Conservation (phyloP, 2,329 filamentous ascomycete species). For the Sporothrix brunneoviolacea region DNA sequence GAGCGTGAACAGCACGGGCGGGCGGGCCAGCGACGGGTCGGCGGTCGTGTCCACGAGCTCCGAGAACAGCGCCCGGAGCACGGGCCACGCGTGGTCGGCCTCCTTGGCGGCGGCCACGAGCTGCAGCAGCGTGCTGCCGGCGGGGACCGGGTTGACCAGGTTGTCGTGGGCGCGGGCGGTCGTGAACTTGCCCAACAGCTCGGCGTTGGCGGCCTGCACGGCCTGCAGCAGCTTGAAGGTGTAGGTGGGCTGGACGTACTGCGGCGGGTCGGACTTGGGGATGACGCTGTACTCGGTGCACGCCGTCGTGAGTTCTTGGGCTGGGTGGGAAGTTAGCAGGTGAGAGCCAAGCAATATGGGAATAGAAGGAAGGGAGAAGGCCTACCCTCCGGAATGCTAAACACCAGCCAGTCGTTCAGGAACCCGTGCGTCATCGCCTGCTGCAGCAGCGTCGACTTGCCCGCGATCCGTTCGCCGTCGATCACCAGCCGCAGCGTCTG, state of each 20-base stretch:
- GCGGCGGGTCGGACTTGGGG: slow-evolving; percentile 46
- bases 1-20: slow-evolving; percentile 63
- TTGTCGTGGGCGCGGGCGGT: slow-evolving; percentile 36
- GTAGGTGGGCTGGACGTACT: slow-evolving; percentile 75
- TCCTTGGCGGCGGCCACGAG: slow-evolving; percentile 68
- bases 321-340: slow-evolving; percentile 34
- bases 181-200: slow-evolving; percentile 49
- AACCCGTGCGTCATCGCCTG: slow-evolving; percentile 79
- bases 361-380: slow-evolving; percentile 1
- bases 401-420: slow-evolving; percentile 78
- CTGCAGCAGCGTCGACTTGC: slow-evolving; percentile 81
- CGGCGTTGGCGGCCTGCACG: slow-evolving; percentile 65
- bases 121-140: slow-evolving; percentile 57
- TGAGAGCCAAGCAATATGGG: not conserved
- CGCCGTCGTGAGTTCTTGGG: slow-evolving; percentile 72
- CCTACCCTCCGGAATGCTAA: slow-evolving; percentile 83
- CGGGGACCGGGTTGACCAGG: slow-evolving; percentile 53
- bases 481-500: slow-evolving; percentile 59
- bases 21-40: slow-evolving; percentile 29
- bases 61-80: slow-evolving; percentile 73
- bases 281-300: slow-evolving; percentile 74
- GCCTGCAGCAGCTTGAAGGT: slow-evolving; percentile 66
- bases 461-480: slow-evolving; percentile 65
- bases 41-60: slow-evolving; percentile 54
- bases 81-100: slow-evolving; percentile 68